A percentile compares a stretch with the other conserved stretches of the same genome.
phyloP scores from a whole-genome alignment of 163 green algal species.

The Volvox carteri region DNA sequence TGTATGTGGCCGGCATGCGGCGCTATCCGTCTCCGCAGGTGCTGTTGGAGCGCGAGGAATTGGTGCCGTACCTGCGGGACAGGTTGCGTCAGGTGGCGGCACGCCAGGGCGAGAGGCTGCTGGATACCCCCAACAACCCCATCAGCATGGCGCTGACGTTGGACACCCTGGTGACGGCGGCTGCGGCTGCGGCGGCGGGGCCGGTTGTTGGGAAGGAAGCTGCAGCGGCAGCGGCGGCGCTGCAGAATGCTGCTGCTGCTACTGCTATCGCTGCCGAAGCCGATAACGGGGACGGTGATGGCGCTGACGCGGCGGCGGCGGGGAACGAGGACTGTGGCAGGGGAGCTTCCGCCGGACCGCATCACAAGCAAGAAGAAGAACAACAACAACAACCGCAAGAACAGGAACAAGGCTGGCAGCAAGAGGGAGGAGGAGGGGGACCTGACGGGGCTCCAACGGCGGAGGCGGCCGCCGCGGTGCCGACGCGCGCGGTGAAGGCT shows the following conservation, averaged over 20 bases:
- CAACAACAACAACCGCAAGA: too few relatives aligned
- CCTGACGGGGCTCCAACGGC: not conserved
- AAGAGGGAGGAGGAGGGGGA: too few relatives aligned
- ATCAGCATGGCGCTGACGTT: conserved; percentile 92
- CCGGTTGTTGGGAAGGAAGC: not conserved
- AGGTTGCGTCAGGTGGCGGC: conserved; percentile 67
- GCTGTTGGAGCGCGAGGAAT: conserved; percentile 82
- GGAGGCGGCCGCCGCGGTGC: not conserved
- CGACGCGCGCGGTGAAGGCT: not conserved
- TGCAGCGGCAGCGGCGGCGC: not conserved
- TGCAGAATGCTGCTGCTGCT: too few relatives aligned
- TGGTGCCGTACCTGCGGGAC: conserved; percentile 71
- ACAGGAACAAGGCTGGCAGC: too few relatives aligned
- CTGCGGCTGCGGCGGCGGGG: not conserved
- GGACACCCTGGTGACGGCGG: conserved; percentile 58
- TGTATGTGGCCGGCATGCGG: too few relatives aligned
- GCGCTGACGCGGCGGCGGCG: not conserved
- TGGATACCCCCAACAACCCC: conserved; percentile 91
- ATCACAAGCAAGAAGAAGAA: too few relatives aligned
- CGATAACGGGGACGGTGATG: not conserved
- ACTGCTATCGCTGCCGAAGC: too few relatives aligned
- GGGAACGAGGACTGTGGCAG: not conserved
- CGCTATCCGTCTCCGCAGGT: conserved; percentile 56
- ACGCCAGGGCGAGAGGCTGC: conserved; percentile 80
- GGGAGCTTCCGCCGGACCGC: too few relatives aligned